Evolutionary conservation across 1,284 basidiomycete genomes (phyloP), one percentile per base, ranked within the genome.

Genomic region (Heterobasidion parviporum): DNA sequence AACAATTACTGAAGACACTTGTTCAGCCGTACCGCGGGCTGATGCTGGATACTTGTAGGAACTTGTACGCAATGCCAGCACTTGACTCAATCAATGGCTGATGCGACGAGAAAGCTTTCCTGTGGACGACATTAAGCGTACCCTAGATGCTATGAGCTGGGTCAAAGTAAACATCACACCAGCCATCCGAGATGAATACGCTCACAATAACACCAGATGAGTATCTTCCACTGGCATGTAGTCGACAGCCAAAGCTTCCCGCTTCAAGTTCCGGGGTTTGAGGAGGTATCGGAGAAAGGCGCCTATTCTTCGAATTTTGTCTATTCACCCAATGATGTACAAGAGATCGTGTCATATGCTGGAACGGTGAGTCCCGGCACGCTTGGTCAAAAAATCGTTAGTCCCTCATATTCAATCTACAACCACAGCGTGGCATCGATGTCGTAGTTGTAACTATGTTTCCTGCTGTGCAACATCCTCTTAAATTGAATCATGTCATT

Each of bases 131-230:
- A 80, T 94, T 64, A 77, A 84, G 56, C 79, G 85, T 35, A 88
- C 86, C 8, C 68, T 97, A n/a, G 87, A 94, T 61, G 84, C 88
- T 1, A 94, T 94, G 92, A 85, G 85, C 58, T 84, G 82, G 80
- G 87, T 89, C 61, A 97, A 97, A 75, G 83, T 91, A 53, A 66
- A 74, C 57, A 14, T 16, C 7, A 44, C 12, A 44, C 16, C 41
- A 14, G 4, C 41, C 16, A 16, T 53, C 49, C 26, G 26, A 26
- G 26, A 41, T 48, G 54, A 43, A 60, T 47, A 2, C 18, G 9
- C 36, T 15, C 33, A 14, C 16, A 10, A 44, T 35, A 12, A 46
- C 4, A 7, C 12, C 56, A 85, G 80, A 75, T 88, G 57, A 88
- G 82, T 66, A 79, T 79, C 32, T 83, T 92, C 70, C 89, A 92